Evolutionary conservation across 2,329 filamentous ascomycete genomes (phyloP).

Genomic region (Pleomassaria siparia): DNA sequence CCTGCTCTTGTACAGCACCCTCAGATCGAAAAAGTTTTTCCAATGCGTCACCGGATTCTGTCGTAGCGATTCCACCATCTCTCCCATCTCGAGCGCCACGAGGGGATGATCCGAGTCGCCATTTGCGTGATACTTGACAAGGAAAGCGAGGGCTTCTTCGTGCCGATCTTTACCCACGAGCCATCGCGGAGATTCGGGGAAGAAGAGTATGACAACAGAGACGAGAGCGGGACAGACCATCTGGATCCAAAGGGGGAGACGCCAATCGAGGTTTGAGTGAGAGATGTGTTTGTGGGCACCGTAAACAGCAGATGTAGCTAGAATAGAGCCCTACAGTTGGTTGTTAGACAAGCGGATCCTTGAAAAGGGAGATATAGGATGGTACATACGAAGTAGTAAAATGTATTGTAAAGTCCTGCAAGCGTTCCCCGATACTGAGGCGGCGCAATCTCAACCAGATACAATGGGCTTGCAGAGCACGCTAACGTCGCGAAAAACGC

Average conservation of each 20-base stretch:
- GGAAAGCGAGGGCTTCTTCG: constrained; percentile 23
- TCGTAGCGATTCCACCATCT: constrained; percentile 28
- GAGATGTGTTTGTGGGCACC: constrained; percentile 24
- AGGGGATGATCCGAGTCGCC: constrained; percentile 42
- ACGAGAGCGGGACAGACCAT: constrained; percentile 24
- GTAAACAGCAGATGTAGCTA: constrained; percentile 25
- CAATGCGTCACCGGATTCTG: constrained; percentile 20
- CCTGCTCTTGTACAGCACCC: constrained; percentile 20
- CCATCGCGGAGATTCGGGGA: constrained; percentile 24
- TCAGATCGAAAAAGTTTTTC: constrained; percentile 25
- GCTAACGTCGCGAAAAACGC: constrained; percentile 38
- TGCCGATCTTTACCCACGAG: constrained; percentile 25
- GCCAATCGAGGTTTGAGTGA: constrained; percentile 21
- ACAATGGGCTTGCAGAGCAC: constrained; percentile 21
- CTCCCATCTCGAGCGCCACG: constrained; percentile 33
- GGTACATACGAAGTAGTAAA: constrained; percentile 30
- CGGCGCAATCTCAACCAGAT: constrained; percentile 30
- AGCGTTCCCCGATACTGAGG: constrained; percentile 30
- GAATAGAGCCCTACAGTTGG: constrained; percentile 22
- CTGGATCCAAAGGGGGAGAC: constrained; percentile 24
- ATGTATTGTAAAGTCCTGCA: constrained; percentile 32
- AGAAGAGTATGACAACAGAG: constrained; percentile 19
- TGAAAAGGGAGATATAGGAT: constrained; percentile 23
- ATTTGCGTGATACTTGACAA: constrained; percentile 57
- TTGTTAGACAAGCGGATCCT: neutral